These are phyloP conservation scores for Hemerocallis citrina DNA, from an alignment of 106 monocot species.

Conservation along the genomic window DNA sequence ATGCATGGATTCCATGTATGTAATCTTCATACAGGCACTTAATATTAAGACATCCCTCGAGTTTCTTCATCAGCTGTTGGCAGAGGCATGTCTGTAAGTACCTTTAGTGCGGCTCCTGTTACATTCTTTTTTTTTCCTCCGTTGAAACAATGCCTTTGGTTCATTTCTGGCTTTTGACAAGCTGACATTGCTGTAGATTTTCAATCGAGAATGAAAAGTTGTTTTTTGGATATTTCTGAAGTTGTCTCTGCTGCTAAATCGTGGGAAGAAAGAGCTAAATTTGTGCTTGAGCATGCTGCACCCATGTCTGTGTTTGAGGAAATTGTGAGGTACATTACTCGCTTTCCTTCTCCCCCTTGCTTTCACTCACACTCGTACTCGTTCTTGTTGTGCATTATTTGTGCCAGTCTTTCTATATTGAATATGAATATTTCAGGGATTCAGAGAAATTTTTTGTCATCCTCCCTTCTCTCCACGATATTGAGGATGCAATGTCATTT, in stretches of 20 bases:
- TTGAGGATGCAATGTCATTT: constrained; percentile 30
- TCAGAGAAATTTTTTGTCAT: constrained; percentile 40
- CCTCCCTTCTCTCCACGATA: constrained; percentile 42
- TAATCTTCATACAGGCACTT: constrained; percentile 26
- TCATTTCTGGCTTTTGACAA: not conserved
- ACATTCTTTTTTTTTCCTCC: not conserved
- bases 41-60: constrained; percentile 23
- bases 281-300: constrained; percentile 30
- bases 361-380: no score
- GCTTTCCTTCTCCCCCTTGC: not conserved
- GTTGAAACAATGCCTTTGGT: not conserved
- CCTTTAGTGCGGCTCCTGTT: not conserved
- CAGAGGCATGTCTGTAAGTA: constrained; percentile 36
- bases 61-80: constrained; percentile 20
- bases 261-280: constrained; percentile 63
- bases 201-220: constrained; percentile 37
- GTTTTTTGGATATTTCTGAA: constrained; percentile 33
- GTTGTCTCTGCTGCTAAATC: constrained; percentile 23
- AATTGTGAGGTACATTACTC: constrained; percentile 30
- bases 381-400: not conserved
- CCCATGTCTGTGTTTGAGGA: constrained; percentile 45
- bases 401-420: not conserved
- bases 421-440: constrained; percentile 29
- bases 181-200: constrained; percentile 25
- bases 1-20: constrained; percentile 1